Evolutionary conservation across 2,329 filamentous ascomycete species (phyloP), one percentile per base, ranked within the genome.

Genomic region (Aspergillus fumigatiaffinis): DNA sequence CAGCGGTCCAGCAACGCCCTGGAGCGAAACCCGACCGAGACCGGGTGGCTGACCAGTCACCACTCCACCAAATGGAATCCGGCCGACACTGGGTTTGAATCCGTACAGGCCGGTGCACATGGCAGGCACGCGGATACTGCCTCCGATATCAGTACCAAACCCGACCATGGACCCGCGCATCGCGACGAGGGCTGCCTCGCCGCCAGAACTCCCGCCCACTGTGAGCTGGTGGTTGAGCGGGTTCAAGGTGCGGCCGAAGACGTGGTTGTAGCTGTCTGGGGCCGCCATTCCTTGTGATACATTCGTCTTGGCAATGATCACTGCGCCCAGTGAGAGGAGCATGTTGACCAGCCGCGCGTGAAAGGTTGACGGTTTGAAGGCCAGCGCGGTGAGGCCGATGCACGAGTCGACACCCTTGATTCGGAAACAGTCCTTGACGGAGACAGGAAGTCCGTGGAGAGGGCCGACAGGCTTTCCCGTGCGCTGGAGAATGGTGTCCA

Each of bases 251-350:
- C 83, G 79, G 1, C 86, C 86, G 56, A 85, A 85, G 21, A 88
- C 66, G 64, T 87, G 81, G 68, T 86, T 88, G 44, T 82, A 78
- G 3, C 79, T 81, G 66, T 88, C 86, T 44, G 84, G 69, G 7
- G 78, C 77, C 62, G 76, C 76, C 56, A 85, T 70, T 0, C 81
- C 82, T 59, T 85, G 82, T 1, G 87, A 87, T 1, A 89, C 76
- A 63, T 89, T 89, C 0, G 87, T 90, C 72, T 90, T 90, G 62
- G 83, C 81, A 62, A 89, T 88, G n/a, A 87, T 73, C 0, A 90
- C 79, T 0, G 87, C 87, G 1, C 88, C 88, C 0, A 85, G 77
- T 20, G 78, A 77, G 28, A 83, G 73, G 3, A 90, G 71, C 1
- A 88, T 73, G 9, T 82, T 77, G 0, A 88, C 82, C 8, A 89